Percentiles rank a stretch among this genome's conserved stretches.
phyloP scores from a whole-genome alignment of 2,329 filamentous ascomycete genomes.

The Myrmaecium sp. region DNA sequence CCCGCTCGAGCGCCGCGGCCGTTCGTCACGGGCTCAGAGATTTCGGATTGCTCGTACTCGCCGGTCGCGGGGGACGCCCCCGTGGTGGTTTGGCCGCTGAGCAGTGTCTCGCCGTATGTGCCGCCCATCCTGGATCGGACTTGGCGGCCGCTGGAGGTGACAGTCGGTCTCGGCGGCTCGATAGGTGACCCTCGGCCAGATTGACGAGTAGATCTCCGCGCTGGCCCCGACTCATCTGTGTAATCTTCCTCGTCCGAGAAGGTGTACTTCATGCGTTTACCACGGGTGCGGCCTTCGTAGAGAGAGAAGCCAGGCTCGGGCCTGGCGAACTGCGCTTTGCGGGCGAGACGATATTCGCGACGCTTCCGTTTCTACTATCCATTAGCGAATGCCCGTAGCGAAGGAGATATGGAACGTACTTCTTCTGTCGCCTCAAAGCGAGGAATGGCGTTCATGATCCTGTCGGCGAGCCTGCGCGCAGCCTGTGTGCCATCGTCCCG shows the following conservation, averaged over 20 bases:
- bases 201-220: slow-evolving; percentile 47
- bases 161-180: slow-evolving; percentile 45
- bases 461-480: slow-evolving; percentile 59
- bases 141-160: slow-evolving; percentile 77
- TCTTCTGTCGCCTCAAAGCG: slow-evolving; percentile 89
- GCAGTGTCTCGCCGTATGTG: slow-evolving; percentile 44
- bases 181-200: slow-evolving; percentile 57
- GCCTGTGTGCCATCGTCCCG: slow-evolving; percentile 65
- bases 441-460: slow-evolving; percentile 64
- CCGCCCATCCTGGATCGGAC: slow-evolving; percentile 49
- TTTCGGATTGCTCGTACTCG: slow-evolving; percentile 26
- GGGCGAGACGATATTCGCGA: slow-evolving; percentile 74
- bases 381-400: not conserved
- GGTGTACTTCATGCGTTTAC: slow-evolving; percentile 92
- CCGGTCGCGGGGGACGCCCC: slow-evolving; percentile 25
- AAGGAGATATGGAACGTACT: slow-evolving; percentile 29
- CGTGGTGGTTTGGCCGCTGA: slow-evolving; percentile 34
- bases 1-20: slow-evolving; percentile 20
- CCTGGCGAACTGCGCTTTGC: slow-evolving; percentile 72
- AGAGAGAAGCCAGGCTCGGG: slow-evolving; percentile 81
- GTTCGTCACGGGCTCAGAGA: slow-evolving; percentile 26
- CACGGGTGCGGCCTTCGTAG: slow-evolving; percentile 90
- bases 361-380: slow-evolving; percentile 63
- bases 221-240: slow-evolving; percentile 49
- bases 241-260: slow-evolving; percentile 72